Conservation (phyloP, 1,284 basidiomycete genomes). For the Cerioporus squamosus region DNA sequence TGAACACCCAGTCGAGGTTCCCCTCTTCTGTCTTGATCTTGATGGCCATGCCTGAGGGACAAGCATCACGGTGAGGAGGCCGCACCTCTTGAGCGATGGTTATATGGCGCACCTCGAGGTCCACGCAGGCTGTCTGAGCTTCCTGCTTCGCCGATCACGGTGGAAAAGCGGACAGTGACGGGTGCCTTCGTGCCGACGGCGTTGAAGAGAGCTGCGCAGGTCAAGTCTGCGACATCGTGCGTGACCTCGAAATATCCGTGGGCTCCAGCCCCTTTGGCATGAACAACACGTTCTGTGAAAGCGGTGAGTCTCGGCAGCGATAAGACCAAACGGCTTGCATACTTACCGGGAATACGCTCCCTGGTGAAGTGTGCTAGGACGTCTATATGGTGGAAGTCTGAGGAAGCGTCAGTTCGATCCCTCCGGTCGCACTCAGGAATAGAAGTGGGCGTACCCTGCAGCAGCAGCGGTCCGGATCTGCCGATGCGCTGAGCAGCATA, state of each 20-base stretch:
- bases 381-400: slow-evolving; percentile 89
- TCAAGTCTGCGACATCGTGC: slow-evolving; percentile 81
- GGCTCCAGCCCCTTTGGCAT: slow-evolving; percentile 87
- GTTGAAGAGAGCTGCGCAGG: slow-evolving; percentile 73
- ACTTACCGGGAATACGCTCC: slow-evolving; percentile 79
- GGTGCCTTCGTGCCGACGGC: slow-evolving; percentile 73
- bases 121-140: slow-evolving; percentile 91
- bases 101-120: slow-evolving; percentile 52
- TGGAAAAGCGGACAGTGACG: slow-evolving; percentile 84
- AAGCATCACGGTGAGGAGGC: slow-evolving; percentile 4
- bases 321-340: slow-evolving; percentile 33
- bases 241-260: slow-evolving; percentile 91
- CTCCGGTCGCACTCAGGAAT: too few relatives aligned
- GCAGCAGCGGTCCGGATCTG: slow-evolving; percentile 78
- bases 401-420: background rate
- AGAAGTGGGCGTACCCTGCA: slow-evolving; percentile 64
- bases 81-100: too few relatives aligned
- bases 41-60: slow-evolving; percentile 69
- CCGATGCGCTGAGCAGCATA: slow-evolving; percentile 83
- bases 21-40: slow-evolving; percentile 91
- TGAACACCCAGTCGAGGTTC: slow-evolving; percentile 90
- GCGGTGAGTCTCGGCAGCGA: background rate
- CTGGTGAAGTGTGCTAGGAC: slow-evolving; percentile 90
- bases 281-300: slow-evolving; percentile 56
- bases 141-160: slow-evolving; percentile 86